Conservation (phyloP, 1,284 basidiomycete species). For the Testicularia cyperi region DNA sequence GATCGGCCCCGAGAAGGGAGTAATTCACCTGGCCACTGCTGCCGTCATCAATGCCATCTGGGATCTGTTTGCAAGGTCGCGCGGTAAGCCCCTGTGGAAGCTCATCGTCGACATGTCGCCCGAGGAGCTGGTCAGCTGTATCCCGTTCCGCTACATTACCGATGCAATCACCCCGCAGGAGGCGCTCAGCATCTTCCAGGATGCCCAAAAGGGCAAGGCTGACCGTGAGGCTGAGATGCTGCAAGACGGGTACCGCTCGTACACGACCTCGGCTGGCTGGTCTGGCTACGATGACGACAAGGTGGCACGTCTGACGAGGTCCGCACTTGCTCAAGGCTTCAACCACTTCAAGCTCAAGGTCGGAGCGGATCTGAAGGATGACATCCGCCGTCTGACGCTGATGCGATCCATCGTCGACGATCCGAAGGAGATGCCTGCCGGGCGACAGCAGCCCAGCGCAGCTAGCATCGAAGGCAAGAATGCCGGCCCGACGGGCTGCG, state of each 20-base stretch:
- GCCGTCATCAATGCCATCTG: conserved; percentile 70
- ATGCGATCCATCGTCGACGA: conserved; percentile 88
- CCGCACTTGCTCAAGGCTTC: conserved; percentile 74
- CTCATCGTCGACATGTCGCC: conserved; percentile 80
- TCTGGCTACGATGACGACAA: conserved; percentile 81
- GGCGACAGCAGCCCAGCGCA: conserved; percentile 12
- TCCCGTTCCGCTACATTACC: conserved; percentile 82
- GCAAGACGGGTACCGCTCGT: conserved; percentile 77
- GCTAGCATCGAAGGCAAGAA: conserved; percentile 69
- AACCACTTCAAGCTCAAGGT: conserved; percentile 74
- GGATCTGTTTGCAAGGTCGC: conserved; percentile 76
- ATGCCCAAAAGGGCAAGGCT: conserved; percentile 73
- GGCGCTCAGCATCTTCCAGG: conserved; percentile 78
- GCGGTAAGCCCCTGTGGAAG: conserved; percentile 81
- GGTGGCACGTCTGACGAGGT: conserved; percentile 78
- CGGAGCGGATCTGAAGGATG: conserved; percentile 76
- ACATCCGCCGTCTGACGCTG: conserved; percentile 80
- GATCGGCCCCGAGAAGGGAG: conserved; percentile 78
- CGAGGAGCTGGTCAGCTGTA: conserved; percentile 77
- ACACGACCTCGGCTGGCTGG: conserved; percentile 84
- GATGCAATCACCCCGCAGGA: conserved; percentile 89
- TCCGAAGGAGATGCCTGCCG: conserved; percentile 40
- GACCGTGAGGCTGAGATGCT: conserved; percentile 61
- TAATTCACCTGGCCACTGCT: conserved; percentile 77
- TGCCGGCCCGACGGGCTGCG: conserved; percentile 86